phyloP scores from a whole-genome alignment of 306 rosid genomes.

The Quercus alba region DNA sequence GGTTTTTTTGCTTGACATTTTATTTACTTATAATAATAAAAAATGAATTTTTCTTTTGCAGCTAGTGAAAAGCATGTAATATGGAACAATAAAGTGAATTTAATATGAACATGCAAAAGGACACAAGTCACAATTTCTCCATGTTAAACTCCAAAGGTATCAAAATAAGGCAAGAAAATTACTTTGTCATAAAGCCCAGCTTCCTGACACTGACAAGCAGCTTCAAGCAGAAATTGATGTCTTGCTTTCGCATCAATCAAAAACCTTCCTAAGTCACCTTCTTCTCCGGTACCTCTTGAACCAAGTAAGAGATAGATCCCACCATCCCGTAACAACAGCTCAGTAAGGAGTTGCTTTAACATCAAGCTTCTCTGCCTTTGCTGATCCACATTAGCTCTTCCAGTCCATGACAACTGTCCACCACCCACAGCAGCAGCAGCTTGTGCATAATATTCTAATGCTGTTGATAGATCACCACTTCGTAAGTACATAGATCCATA shows the following conservation, averaged over 20 bases:
- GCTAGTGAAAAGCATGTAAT: not conserved
- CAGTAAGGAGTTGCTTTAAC: conserved; percentile 95
- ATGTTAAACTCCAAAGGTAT: not conserved
- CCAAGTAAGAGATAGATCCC: conserved; percentile 91
- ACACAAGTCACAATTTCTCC: not conserved
- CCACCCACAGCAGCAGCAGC: conserved; percentile 99
- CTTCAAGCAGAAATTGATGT: conserved; percentile 86
- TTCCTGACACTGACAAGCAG: conserved; percentile 89
- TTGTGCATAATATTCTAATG: conserved; percentile 90
- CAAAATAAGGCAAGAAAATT: conserved; percentile 11
- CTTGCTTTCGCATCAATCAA: conserved; percentile 68
- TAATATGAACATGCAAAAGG: not conserved
- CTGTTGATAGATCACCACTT: conserved; percentile 64
- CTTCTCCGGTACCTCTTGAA: conserved; percentile 91
- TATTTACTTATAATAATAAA: not conserved
- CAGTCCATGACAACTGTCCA: conserved; percentile 85
- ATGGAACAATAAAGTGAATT: not conserved
- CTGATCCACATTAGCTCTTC: conserved; percentile 80
- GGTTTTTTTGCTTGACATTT: no score
- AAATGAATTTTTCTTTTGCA: not conserved
- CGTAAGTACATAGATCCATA: conserved; percentile 80
- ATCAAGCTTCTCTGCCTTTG: conserved; percentile 92
- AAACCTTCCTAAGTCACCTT: conserved; percentile 86
- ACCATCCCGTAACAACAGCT: conserved; percentile 76
- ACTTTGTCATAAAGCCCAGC: conserved; percentile 92